These are phyloP conservation scores for Ogataea zsoltii DNA, from an alignment of 805 yeast genomes.

Conservation along the genomic window DNA sequence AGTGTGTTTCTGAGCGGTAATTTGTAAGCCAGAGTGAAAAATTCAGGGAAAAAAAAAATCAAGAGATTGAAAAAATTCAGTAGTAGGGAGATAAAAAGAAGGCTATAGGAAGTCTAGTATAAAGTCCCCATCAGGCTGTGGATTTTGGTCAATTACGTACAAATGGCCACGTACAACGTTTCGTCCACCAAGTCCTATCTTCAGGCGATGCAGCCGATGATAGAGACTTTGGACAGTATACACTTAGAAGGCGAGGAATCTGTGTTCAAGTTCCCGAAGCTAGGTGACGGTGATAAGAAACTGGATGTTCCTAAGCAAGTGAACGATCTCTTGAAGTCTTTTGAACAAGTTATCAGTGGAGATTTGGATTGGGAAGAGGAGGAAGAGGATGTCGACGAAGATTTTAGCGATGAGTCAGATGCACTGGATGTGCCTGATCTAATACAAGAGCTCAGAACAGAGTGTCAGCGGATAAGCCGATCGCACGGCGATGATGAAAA, in stretches of 20 bases:
- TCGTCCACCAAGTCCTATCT: constrained; percentile 72
- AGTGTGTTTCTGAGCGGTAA: too few relatives aligned
- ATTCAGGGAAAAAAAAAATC: background rate
- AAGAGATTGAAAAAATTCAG: background rate
- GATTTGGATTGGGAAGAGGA: constrained; percentile 23
- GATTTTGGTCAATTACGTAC: too few relatives aligned
- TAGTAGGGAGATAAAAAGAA: background rate
- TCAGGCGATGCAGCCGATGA: constrained; percentile 76
- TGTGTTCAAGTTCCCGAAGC: constrained; percentile 29
- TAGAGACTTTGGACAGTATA: constrained; percentile 44
- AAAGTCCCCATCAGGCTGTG: too few relatives aligned
- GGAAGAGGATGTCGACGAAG: constrained; percentile 13
- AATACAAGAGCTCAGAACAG: constrained; percentile 21
- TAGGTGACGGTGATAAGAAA: constrained; percentile 35
- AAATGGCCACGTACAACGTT: constrained; percentile 56
- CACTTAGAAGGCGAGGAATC: constrained; percentile 27
- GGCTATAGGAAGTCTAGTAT: too few relatives aligned
- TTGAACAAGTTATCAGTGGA: constrained; percentile 26
- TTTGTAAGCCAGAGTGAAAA: background rate
- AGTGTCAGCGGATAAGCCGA: constrained; percentile 31
- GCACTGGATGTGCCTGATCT: constrained; percentile 10
- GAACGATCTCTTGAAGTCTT: constrained; percentile 29
- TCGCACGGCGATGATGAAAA: constrained; percentile 26
- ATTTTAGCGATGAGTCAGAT: constrained; percentile 7
- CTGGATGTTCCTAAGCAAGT: constrained; percentile 28